Evolutionary conservation across 129 eudicot genomes (phyloP).

Genomic region (Saposhnikovia divaricata): DNA sequence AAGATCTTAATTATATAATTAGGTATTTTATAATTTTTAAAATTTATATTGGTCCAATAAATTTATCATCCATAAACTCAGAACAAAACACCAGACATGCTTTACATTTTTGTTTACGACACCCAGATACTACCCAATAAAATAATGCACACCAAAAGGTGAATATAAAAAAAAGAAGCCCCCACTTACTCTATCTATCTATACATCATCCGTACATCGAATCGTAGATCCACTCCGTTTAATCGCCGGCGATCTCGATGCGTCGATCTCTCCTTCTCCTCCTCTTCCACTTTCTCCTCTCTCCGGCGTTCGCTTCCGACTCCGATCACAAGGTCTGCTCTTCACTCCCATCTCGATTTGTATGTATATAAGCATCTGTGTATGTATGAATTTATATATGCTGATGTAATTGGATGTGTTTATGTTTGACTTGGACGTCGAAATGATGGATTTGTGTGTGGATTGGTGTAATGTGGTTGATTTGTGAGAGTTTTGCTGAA

Average conservation of each 20-base stretch:
- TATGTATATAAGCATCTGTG: background rate
- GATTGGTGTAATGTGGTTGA: background rate
- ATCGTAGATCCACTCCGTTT: conserved; percentile 27
- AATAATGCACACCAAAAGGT: background rate
- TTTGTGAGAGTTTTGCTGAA: background rate
- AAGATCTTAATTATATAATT: no score
- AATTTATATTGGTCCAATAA: no score
- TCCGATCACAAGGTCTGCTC: conserved; percentile 65
- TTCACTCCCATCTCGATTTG: background rate
- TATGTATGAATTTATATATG: no score
- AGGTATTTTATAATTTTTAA: no score
- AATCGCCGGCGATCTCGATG: conserved; percentile 60
- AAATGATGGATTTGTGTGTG: background rate
- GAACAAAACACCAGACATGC: background rate
- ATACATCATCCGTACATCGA: background rate
- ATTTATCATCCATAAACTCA: background rate
- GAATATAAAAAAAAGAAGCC: background rate
- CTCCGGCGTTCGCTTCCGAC: conserved; percentile 66
- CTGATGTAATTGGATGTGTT: background rate
- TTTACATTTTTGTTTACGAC: background rate
- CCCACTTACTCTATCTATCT: background rate
- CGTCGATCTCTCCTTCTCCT: conserved; percentile 35
- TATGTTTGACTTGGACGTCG: background rate
- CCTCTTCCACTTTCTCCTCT: conserved; percentile 24
- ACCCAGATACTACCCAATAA: no score